phyloP scores from a whole-genome alignment of 306 rosid species.

The Vicia sativa region DNA sequence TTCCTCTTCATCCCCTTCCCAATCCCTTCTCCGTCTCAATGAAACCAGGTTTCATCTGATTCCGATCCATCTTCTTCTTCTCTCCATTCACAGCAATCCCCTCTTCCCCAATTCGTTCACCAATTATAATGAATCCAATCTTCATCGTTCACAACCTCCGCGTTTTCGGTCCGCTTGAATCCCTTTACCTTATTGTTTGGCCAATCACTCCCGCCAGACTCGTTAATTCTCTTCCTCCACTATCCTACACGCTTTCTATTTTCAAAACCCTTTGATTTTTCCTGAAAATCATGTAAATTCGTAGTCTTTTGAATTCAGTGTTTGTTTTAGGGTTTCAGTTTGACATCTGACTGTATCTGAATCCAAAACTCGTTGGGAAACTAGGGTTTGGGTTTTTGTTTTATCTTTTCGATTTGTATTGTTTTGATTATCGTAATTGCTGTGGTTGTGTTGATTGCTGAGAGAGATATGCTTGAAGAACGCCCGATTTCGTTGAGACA shows the following conservation, averaged over 20 bases:
- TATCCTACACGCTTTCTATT: not conserved
- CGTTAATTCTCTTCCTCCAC: conserved; percentile 55
- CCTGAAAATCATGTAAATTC: conserved; percentile 47
- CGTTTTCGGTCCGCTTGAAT: conserved; percentile 96
- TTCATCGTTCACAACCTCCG: conserved; percentile 69
- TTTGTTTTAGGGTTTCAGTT: not conserved
- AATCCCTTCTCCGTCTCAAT: conserved; percentile 29
- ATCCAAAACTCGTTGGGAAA: not conserved
- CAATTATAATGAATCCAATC: conserved; percentile 45
- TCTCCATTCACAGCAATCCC: not conserved
- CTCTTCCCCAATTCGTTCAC: conserved; percentile 36
- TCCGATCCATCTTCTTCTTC: not conserved
- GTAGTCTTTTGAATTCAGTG: conserved; percentile 3
- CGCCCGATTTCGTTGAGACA: conserved; percentile 41
- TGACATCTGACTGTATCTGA: not conserved
- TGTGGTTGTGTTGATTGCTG: conserved; percentile 21
- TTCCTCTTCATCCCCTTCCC: conserved; percentile 18
- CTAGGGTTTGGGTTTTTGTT: not conserved
- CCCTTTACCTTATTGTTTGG: conserved; percentile 81
- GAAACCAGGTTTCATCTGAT: conserved; percentile 51
- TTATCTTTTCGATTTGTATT: not conserved
- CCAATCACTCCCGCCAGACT: conserved; percentile 62
- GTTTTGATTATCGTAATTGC: not conserved
- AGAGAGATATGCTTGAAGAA: conserved; percentile 48
- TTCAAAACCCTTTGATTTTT: not conserved